Base-by-base conservation (phyloP, 805 yeast genomes). In the Scheffersomyces coipomensis region DNA sequence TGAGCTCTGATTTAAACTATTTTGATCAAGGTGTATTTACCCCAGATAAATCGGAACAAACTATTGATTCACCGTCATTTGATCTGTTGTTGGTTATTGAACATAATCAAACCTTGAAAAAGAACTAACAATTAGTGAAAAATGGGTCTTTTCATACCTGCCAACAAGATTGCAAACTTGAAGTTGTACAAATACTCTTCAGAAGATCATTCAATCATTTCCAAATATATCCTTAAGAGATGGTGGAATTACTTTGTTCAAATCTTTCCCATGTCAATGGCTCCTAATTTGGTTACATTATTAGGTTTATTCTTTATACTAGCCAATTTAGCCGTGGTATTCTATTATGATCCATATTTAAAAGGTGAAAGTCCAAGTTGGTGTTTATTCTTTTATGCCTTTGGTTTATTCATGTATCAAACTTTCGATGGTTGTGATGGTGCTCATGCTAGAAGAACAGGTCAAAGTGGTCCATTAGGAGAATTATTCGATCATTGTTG, bases 351-450 rank as follows among this genome's bases (percentile, higher is more conserved):
- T 57, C 95, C 96, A 3, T 65, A 73, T 39, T 71, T 88, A 43
- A 62, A 78, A 34, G 56, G 53, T n/a, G 70, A 68, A 2, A 70
- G 76, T 10, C 97, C 98, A 5, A 60, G 75, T 24, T 87, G 95
- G 95, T 75, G 83, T 13, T 87, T 85, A 57, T 75, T 77, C 48
- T 66, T 82, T 33, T 86, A 87, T 58, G 97, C 95, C 0, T 55
- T 85, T 45, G 91, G 95, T 5, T 65, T 90, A 48, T 89, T 90
- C 56, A 68, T 89, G 75, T 90, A 90, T 61, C 98, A 90, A 60
- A 90, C 97, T 0, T 88, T 90, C 60, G 98, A 90, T 61, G 96
- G 96, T 0, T 86, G 96, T 62, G 98, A 90, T 62, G 98, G 98
- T 4, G 77, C 85, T 47, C 98, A 90, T 60, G 97, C 97, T 18